Conservation (phyloP, 305 asterid genomes). For the Fraxinus albicans region DNA sequence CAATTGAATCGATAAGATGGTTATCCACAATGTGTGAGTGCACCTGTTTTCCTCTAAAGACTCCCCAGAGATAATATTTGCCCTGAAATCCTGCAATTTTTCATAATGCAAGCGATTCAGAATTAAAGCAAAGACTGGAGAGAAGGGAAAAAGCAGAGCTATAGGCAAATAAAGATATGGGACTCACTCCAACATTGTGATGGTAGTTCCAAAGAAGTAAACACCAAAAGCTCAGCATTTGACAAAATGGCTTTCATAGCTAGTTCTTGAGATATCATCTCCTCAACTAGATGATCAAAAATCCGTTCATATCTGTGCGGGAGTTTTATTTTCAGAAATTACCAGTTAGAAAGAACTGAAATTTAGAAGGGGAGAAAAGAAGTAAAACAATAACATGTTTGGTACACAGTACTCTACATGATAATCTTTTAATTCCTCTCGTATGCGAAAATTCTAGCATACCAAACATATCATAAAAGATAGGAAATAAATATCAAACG, state of each 20-base stretch:
- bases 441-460: background rate
- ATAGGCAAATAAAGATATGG: background rate
- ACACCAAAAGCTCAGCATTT: slow-evolving; percentile 55
- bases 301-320: slow-evolving; percentile 26
- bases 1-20: background rate
- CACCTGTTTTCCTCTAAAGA: slow-evolving; percentile 48
- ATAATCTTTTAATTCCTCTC: background rate
- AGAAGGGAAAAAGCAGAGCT: background rate
- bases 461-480: background rate
- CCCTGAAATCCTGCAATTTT: slow-evolving; percentile 56
- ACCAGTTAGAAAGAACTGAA: background rate
- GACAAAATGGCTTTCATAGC: slow-evolving; percentile 43
- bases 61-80: slow-evolving; percentile 73
- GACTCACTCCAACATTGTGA: slow-evolving; percentile 48
- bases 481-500: background rate
- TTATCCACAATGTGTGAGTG: background rate
- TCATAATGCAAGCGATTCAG: background rate
- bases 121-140: background rate
- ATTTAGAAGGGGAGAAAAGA: background rate
- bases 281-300: slow-evolving; percentile 36
- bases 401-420: background rate
- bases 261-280: slow-evolving; percentile 39
- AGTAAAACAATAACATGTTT: background rate
- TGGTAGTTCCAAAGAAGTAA: slow-evolving; percentile 52
- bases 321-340: background rate